Base-by-base conservation (phyloP, 78 protist genomes). In the Dictyostelium firmibasis region DNA sequence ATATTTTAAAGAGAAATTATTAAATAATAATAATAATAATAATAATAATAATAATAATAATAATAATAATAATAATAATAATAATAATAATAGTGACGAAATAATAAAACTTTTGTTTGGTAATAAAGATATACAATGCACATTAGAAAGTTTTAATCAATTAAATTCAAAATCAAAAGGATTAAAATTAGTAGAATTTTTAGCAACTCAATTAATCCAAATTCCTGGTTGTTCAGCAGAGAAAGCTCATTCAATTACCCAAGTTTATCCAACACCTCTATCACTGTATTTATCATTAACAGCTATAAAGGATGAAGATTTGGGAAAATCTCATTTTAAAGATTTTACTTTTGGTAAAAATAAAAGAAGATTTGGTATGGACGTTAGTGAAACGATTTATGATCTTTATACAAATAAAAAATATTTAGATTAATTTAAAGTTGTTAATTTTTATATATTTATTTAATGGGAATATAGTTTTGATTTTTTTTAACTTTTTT, bases 151-250 rank as follows among this genome's bases (percentile, higher is more conserved):
- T 18, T 89, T 89, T 47, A 89, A 89, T 35, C 76, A 64, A 35
- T 6, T 10, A 7, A 89, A 81, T 50, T 43, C 33, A 31, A 89
- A 89, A 76, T 57, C 31, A n/a, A 89, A 89, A 81, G 81, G 64
- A 8, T 53, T 89, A 8, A 69, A 27, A 41, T 47, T 89, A 8
- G 25, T 29, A 18, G 94, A 89, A 27, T 89, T 89, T 23, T 89
- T 89, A 50, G 94, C 94, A 1, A 60, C 35, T n/a, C 53, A 36
- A 43, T 23, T 89, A n/a, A 53, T 89, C 70, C 94, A 89, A 62
- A 89, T 89, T 2, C 7, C 81, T 47, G 87, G 88, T 33, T 69
- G 62, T n/a, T 81, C 94, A 18, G 36, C 72, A 4, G 88, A 89
- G 18, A 89, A 70, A 35, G 85, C 72, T 4, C 31, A 36, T 23